A percentile compares a stretch with the other conserved stretches of the same genome.
phyloP scores from a whole-genome alignment of 495 filamentous ascomycete genomes.

The Aspergillus funiculosus region DNA sequence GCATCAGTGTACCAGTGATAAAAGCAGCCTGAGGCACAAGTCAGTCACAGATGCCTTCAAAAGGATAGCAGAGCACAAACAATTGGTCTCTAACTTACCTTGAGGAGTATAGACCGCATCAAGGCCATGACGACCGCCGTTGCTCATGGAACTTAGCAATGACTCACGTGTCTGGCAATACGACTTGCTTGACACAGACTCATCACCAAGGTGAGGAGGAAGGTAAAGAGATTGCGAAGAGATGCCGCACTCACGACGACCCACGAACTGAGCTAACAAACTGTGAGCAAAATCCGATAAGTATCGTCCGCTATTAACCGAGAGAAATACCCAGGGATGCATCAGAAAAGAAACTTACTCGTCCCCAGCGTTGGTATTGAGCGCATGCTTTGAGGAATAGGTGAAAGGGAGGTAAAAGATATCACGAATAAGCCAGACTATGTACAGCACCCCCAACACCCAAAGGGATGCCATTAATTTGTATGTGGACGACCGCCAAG shows the following conservation, averaged over 20 bases:
- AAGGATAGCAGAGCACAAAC: background rate
- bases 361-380: slow-evolving; percentile 7
- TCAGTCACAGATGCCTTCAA: slow-evolving; percentile 3
- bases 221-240: slow-evolving; percentile 38
- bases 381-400: slow-evolving; percentile 18
- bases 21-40: slow-evolving; percentile 29
- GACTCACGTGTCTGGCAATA: slow-evolving; percentile 35
- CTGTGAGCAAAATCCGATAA: slow-evolving; percentile 26
- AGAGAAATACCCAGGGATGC: slow-evolving; percentile 5
- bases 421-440: slow-evolving; percentile 45
- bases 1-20: slow-evolving; percentile 42
- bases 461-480: slow-evolving; percentile 45
- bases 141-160: slow-evolving; percentile 42
- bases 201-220: slow-evolving; percentile 22
- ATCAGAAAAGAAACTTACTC: slow-evolving; percentile 20
- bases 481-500: slow-evolving; percentile 47
- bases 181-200: slow-evolving; percentile 12
- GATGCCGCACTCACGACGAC: slow-evolving; percentile 42
- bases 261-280: slow-evolving; percentile 39
- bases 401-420: slow-evolving; percentile 40
- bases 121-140: slow-evolving; percentile 43
- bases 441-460: slow-evolving; percentile 42
- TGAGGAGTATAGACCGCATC: slow-evolving; percentile 39
- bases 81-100: slow-evolving; percentile 22
- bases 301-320: slow-evolving; percentile 12